These are phyloP conservation scores for Dimargaris verticillata DNA, from an alignment of 192 early-diverging fungal species.

Conservation along the genomic window DNA sequence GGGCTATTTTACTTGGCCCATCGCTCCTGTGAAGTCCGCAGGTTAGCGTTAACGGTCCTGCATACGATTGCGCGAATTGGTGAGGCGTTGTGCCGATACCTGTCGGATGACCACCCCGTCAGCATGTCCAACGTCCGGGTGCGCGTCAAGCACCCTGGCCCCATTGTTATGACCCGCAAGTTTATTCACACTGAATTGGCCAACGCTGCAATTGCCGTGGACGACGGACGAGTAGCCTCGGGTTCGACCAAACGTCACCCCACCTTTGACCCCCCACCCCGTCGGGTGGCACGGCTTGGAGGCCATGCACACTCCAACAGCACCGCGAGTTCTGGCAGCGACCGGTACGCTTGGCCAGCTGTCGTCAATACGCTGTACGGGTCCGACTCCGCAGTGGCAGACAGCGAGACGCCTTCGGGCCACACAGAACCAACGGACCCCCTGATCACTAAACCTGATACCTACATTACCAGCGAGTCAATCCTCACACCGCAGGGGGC, in stretches of 20 bases:
- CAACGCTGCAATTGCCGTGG: not conserved
- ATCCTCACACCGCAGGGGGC: too few species aligned
- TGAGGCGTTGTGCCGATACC: conserved; percentile 13
- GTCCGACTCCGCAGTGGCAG: too few species aligned
- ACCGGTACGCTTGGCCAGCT: too few species aligned
- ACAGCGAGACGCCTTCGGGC: too few species aligned
- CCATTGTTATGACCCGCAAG: not conserved
- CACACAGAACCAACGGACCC: too few species aligned
- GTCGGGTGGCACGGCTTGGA: not conserved
- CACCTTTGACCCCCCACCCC: not conserved
- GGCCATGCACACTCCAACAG: too few species aligned
- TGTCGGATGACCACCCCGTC: conserved; percentile 9
- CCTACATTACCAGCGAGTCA: too few species aligned
- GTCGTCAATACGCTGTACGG: too few species aligned
- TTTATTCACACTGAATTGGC: conserved; percentile 1
- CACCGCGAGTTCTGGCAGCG: too few species aligned
- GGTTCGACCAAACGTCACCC: not conserved
- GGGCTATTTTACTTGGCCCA: conserved; percentile 58
- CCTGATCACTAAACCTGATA: too few species aligned
- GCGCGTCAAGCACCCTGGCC: not conserved
- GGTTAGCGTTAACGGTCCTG: conserved; percentile 41
- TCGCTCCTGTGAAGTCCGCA: conserved; percentile 33
- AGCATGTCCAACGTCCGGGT: conserved; percentile 4
- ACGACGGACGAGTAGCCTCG: not conserved
- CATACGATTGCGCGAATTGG: conserved; percentile 35